These are phyloP conservation scores for Sugiyamaella floridensis DNA, from an alignment of 805 yeast genomes.

Conservation along the genomic window DNA sequence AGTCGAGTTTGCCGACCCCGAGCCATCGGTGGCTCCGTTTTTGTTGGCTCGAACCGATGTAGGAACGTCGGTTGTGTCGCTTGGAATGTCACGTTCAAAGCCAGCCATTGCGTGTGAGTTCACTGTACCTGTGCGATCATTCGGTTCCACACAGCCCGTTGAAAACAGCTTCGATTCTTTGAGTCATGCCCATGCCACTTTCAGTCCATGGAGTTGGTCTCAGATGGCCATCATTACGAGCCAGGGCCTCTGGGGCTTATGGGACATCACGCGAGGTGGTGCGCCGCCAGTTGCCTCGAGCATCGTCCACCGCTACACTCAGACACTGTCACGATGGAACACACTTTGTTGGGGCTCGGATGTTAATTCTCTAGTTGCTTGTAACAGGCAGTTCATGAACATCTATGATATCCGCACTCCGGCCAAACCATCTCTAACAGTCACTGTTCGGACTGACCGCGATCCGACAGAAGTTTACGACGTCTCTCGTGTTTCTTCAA, in stretches of 20 bases:
- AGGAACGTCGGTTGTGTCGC: slow-evolving; percentile 4
- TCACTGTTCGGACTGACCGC: background rate
- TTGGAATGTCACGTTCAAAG: background rate
- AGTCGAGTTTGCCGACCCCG: slow-evolving; percentile 14
- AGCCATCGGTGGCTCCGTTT: slow-evolving; percentile 11
- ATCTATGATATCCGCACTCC: slow-evolving; percentile 3
- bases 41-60: slow-evolving; percentile 15
- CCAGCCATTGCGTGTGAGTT: background rate
- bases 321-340: slow-evolving; percentile 10
- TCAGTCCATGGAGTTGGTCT: slow-evolving; percentile 31
- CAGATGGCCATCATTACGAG: slow-evolving; percentile 36
- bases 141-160: background rate
- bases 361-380: slow-evolving; percentile 11
- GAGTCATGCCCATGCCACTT: slow-evolving; percentile 31
- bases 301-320: background rate
- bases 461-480: slow-evolving; percentile 6
- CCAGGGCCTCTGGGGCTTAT: slow-evolving; percentile 38
- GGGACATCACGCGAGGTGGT: slow-evolving; percentile 21
- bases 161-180: background rate
- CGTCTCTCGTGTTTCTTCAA: slow-evolving; percentile 9
- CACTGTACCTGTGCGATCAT: background rate
- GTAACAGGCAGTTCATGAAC: slow-evolving; percentile 13
- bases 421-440: background rate
- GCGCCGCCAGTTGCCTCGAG: background rate
- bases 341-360: slow-evolving; percentile 1